phyloP scores from a whole-genome alignment of 495 filamentous ascomycete species.

The Trichocladium uniseriatum region DNA sequence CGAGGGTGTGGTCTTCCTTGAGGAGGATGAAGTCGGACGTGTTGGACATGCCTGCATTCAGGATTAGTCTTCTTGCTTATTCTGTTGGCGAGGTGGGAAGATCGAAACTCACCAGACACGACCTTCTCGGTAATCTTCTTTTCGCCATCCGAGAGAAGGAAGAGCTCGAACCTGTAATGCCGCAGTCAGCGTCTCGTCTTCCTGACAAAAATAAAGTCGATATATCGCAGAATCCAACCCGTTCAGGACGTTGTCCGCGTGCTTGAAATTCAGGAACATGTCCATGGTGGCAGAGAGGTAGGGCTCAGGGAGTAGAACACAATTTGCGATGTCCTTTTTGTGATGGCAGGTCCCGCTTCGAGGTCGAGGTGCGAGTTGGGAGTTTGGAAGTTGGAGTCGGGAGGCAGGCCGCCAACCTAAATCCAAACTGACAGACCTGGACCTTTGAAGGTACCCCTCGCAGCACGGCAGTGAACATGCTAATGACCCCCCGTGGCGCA shows the following conservation, averaged over 20 bases:
- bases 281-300: background rate
- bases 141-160: conserved; percentile 76
- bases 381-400: too few relatives aligned
- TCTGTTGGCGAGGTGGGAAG: background rate
- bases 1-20: conserved; percentile 96
- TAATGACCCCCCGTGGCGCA: too few relatives aligned
- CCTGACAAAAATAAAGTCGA: too few relatives aligned
- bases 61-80: conserved; percentile 8
- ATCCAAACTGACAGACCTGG: too few relatives aligned
- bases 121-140: conserved; percentile 81
- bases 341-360: too few relatives aligned
- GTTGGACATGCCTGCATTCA: conserved; percentile 62
- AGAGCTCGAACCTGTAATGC: conserved; percentile 71
- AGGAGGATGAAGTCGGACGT: conserved; percentile 83
- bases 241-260: conserved; percentile 4
- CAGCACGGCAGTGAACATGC: too few relatives aligned
- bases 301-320: background rate
- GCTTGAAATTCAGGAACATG: background rate
- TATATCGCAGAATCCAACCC: background rate
- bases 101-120: conserved; percentile 63
- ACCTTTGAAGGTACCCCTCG: too few relatives aligned
- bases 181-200: background rate
- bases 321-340: background rate
- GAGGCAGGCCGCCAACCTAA: too few relatives aligned
- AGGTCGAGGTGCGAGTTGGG: too few relatives aligned